A percentile compares a stretch with the other conserved stretches of the same genome.
Evolutionary conservation across 164 flowering plant species (phyloP).

Genomic region (Litsea cubeba): DNA sequence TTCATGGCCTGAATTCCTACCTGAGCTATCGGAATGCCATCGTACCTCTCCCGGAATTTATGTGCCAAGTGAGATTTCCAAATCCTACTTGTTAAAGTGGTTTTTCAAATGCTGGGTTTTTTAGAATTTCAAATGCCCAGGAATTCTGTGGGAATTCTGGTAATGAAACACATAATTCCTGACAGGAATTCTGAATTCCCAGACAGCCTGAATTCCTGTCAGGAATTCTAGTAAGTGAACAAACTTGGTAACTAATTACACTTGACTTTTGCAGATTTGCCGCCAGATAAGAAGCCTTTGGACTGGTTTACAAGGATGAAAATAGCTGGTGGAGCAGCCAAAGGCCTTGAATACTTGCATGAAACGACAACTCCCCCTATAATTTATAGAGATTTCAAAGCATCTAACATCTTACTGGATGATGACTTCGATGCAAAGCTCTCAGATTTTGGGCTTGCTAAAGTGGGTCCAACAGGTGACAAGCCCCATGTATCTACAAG

Average conservation of each 20-base stretch:
- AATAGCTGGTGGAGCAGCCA: constrained; percentile 80
- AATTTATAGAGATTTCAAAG: constrained; percentile 79
- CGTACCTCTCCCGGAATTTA: too few species aligned
- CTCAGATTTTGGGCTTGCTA: constrained; percentile 89
- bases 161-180: too few species aligned
- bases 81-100: too few species aligned
- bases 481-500: constrained; percentile 68
- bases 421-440: constrained; percentile 62
- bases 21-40: too few species aligned
- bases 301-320: constrained; percentile 79
- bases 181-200: too few species aligned
- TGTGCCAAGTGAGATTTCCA: too few species aligned
- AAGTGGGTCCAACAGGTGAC: constrained; percentile 77
- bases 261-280: constrained; percentile 31
- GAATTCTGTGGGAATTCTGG: too few species aligned
- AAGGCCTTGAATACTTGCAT: constrained; percentile 79
- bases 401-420: constrained; percentile 71
- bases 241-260: background rate
- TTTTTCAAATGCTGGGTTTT: too few species aligned
- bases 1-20: too few species aligned
- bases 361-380: constrained; percentile 73
- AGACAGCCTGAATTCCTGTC: too few species aligned
- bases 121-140: too few species aligned
- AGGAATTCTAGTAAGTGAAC: too few species aligned
- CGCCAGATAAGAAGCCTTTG: constrained; percentile 42